Percentiles rank a stretch among this genome's conserved stretches.
phyloP scores from a whole-genome alignment of 352 stramenopile species.

The Phytopythium litorale region DNA sequence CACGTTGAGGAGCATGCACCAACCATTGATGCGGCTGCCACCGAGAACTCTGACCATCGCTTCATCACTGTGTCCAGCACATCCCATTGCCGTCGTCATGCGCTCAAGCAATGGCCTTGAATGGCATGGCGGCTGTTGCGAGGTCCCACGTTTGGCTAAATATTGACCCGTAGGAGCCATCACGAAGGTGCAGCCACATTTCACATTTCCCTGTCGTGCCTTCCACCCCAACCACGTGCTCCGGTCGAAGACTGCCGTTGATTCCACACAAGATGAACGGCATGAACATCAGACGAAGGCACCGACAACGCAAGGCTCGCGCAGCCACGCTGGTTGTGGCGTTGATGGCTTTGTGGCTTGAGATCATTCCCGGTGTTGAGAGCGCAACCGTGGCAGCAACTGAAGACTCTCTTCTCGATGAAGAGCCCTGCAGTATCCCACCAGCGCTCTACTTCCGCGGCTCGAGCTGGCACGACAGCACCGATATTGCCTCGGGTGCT shows the following conservation, averaged over 20 bases:
- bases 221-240: neutral
- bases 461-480: neutral
- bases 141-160: too few species aligned
- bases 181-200: too few species aligned
- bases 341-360: neutral
- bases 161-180: too few species aligned
- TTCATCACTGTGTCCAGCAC: too few species aligned
- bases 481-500: neutral
- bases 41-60: too few species aligned
- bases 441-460: neutral
- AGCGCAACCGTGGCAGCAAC: neutral
- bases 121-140: too few species aligned
- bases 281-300: neutral
- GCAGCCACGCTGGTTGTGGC: neutral
- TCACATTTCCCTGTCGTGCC: neutral
- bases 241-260: neutral
- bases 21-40: neutral
- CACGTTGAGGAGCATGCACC: neutral
- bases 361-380: neutral
- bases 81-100: too few species aligned
- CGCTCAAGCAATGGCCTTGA: too few species aligned
- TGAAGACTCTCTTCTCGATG: neutral
- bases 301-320: neutral
- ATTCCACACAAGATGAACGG: neutral
- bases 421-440: neutral